phyloP scores from a whole-genome alignment of 805 yeast species.

The Yarrowia alimentaria region DNA sequence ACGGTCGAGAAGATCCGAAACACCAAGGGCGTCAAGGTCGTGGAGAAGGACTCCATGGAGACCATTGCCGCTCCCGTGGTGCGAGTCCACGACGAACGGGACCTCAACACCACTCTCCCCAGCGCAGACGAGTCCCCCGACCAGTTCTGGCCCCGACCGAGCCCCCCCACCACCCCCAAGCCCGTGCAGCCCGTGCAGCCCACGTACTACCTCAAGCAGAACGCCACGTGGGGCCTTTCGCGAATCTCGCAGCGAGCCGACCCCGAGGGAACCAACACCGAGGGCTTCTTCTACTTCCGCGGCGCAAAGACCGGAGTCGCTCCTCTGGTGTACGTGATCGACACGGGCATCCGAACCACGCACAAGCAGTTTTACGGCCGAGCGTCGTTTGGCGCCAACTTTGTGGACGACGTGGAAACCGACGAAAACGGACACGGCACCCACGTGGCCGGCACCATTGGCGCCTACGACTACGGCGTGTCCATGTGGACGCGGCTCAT shows the following conservation, averaged over 20 bases:
- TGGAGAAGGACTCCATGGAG: conserved; percentile 75
- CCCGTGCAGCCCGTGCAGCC: neutral
- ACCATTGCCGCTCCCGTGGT: conserved; percentile 13
- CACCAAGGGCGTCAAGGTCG: conserved; percentile 53
- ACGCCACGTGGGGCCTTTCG: conserved; percentile 94
- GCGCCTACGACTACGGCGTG: conserved; percentile 44
- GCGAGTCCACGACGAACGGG: conserved; percentile 56
- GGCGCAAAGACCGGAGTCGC: conserved; percentile 33
- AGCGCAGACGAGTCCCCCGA: too few relatives aligned
- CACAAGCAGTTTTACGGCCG: conserved; percentile 82
- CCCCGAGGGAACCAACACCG: conserved; percentile 22
- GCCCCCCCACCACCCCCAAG: too few relatives aligned
- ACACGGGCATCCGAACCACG: conserved; percentile 76
- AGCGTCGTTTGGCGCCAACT: conserved; percentile 81
- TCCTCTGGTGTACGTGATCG: conserved; percentile 73
- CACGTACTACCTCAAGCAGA: conserved; percentile 53
- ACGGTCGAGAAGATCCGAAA: conserved; percentile 48
- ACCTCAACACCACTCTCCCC: too few relatives aligned
- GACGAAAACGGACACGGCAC: conserved; percentile 96
- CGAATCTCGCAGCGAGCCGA: conserved; percentile 78
- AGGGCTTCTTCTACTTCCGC: conserved; percentile 17
- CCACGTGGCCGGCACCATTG: conserved; percentile 91
- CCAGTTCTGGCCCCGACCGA: too few relatives aligned
- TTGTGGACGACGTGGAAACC: conserved; percentile 68
- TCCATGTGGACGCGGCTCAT: conserved; percentile 57